These are phyloP conservation scores for Pythium aristosporum DNA, from an alignment of 352 stramenopile genomes.

Conservation along the genomic window DNA sequence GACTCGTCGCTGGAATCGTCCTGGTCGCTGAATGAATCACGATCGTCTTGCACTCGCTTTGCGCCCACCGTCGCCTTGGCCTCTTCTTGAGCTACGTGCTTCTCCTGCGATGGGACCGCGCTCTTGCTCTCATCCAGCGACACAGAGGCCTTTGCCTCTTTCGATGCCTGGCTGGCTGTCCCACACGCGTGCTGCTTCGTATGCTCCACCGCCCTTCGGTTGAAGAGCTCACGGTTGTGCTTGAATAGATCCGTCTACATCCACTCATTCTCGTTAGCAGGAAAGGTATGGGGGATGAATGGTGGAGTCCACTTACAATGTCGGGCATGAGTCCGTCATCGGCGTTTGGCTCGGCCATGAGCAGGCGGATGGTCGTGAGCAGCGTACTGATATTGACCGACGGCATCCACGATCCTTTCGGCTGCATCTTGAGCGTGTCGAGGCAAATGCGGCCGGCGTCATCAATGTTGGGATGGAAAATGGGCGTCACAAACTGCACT, in stretches of 20 bases:
- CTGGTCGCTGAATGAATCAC: slow-evolving; percentile 22
- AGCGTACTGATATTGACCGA: slow-evolving; percentile 91
- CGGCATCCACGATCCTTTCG: slow-evolving; percentile 89
- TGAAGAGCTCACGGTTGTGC: slow-evolving; percentile 73
- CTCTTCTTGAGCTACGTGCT: not conserved
- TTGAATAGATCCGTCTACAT: slow-evolving; percentile 74
- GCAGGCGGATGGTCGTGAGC: slow-evolving; percentile 86
- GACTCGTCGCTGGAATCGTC: slow-evolving; percentile 49
- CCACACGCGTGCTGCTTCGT: slow-evolving; percentile 48
- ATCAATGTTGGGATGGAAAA: slow-evolving; percentile 87
- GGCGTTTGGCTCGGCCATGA: slow-evolving; percentile 91
- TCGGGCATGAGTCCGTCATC: slow-evolving; percentile 91
- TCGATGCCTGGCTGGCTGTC: not conserved
- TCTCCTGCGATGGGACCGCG: not conserved
- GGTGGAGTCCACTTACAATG: slow-evolving; percentile 76
- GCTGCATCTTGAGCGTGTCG: slow-evolving; percentile 91
- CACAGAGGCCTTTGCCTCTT: not conserved
- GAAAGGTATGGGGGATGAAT: not conserved
- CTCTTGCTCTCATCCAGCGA: not conserved
- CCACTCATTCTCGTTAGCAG: not conserved
- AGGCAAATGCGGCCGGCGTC: slow-evolving; percentile 88
- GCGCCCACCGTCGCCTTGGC: not conserved
- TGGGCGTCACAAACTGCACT: slow-evolving; percentile 74
- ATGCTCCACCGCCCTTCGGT: slow-evolving; percentile 59
- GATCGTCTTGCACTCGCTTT: slow-evolving; percentile 4